Percentiles rank a stretch among this genome's conserved stretches.
These are phyloP conservation scores for Venustampulla echinocandica DNA, from an alignment of 495 filamentous ascomycete species.

Conservation along the genomic window DNA sequence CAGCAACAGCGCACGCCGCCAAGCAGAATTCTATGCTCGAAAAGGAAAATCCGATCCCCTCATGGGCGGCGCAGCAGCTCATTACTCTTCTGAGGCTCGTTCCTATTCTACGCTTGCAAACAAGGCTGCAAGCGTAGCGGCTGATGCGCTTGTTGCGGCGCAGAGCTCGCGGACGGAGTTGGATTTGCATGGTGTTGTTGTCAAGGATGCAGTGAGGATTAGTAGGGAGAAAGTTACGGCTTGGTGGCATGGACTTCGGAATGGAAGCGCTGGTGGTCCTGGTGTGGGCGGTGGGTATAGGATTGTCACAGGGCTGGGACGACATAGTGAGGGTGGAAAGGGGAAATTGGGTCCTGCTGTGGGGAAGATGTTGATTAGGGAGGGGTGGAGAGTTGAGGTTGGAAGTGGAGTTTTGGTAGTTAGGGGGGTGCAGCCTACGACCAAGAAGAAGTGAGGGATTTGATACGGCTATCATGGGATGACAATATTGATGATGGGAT, in stretches of 20 bases:
- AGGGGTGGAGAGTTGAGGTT: conserved; percentile 77
- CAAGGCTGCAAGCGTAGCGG: conserved; percentile 37
- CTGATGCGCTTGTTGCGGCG: conserved; percentile 44
- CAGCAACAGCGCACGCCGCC: conserved; percentile 39
- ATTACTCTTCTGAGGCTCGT: conserved; percentile 53
- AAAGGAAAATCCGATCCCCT: conserved; percentile 55
- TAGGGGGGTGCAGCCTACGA: too few species aligned
- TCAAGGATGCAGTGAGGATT: conserved; percentile 71
- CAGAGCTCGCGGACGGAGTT: conserved; percentile 34
- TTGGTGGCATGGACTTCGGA: conserved; percentile 74
- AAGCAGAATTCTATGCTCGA: conserved; percentile 54
- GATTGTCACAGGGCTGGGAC: conserved; percentile 74
- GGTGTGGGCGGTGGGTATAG: conserved; percentile 44
- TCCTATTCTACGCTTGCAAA: conserved; percentile 40
- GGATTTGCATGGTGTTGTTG: conserved; percentile 79
- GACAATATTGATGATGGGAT: too few species aligned
- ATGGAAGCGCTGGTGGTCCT: conserved; percentile 32
- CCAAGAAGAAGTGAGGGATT: too few species aligned
- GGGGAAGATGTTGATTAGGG: conserved; percentile 58
- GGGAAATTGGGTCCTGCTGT: conserved; percentile 76
- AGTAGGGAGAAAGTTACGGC: conserved; percentile 51
- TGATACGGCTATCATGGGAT: too few species aligned
- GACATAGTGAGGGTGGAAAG: conserved; percentile 68
- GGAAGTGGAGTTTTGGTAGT: conserved; percentile 58
- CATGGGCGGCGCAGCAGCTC: conserved; percentile 57